phyloP scores from a whole-genome alignment of 108 stramenopile species.

The Aureococcus anophagefferens region DNA sequence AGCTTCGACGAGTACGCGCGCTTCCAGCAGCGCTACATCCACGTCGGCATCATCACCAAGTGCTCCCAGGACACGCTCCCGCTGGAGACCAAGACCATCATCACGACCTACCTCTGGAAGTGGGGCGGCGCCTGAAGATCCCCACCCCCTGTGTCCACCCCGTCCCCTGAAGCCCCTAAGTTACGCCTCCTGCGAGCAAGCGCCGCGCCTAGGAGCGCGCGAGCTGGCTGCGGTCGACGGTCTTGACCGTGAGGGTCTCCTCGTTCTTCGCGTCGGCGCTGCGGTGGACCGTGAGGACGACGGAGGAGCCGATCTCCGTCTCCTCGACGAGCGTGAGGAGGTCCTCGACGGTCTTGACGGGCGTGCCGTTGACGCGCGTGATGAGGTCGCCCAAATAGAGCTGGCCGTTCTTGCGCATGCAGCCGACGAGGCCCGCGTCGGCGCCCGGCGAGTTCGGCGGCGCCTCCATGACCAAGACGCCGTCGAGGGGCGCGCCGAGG shows the following conservation, averaged over 20 bases:
- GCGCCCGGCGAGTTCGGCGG: conserved; percentile 43
- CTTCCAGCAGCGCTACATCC: too few relatives aligned
- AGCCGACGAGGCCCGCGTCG: conserved; percentile 35
- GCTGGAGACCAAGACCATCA: too few relatives aligned
- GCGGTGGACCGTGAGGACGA: not conserved
- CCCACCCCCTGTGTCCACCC: too few relatives aligned
- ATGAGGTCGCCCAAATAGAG: conserved; percentile 53
- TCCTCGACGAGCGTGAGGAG: conserved; percentile 36
- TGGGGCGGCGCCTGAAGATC: too few relatives aligned
- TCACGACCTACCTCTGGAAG: too few relatives aligned
- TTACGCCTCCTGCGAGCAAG: too few relatives aligned
- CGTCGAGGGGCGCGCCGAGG: conserved; percentile 39
- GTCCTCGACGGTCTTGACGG: conserved; percentile 50
- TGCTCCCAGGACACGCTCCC: too few relatives aligned
- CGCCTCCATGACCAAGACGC: conserved; percentile 53
- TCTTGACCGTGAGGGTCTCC: not conserved
- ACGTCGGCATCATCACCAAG: too few relatives aligned
- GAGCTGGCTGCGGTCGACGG: not conserved
- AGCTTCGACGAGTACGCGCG: too few relatives aligned
- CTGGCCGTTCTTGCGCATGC: conserved; percentile 31
- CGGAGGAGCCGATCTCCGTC: not conserved
- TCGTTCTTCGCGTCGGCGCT: not conserved
- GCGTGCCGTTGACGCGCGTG: conserved; percentile 45
- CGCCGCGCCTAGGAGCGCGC: too few relatives aligned
- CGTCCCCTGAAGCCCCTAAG: too few relatives aligned